Evolutionary conservation across 2,329 filamentous ascomycete species (phyloP).

Genomic region (Rhynchosporium secalis): DNA sequence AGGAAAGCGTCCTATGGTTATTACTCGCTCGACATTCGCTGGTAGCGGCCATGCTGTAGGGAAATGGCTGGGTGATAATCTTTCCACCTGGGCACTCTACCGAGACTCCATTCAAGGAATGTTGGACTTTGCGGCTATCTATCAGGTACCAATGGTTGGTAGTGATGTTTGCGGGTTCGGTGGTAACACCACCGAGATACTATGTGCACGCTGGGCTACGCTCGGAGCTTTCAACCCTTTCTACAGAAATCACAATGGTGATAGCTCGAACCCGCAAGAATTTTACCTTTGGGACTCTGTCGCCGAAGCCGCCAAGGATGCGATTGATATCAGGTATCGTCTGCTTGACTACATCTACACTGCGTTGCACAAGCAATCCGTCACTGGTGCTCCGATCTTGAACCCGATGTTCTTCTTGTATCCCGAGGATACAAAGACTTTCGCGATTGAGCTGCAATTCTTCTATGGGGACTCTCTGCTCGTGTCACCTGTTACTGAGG

Average conservation of each 20-base stretch:
- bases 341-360: conserved; percentile 83
- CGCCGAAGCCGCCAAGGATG: conserved; percentile 62
- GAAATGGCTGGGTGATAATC: conserved; percentile 62
- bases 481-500: conserved; percentile 51
- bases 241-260: conserved; percentile 71
- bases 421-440: conserved; percentile 50
- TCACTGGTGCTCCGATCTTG: conserved; percentile 64
- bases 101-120: conserved; percentile 58
- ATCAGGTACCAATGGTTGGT: conserved; percentile 68
- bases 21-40: conserved; percentile 75
- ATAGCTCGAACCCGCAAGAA: conserved; percentile 56
- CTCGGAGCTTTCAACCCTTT: conserved; percentile 74
- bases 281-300: conserved; percentile 70
- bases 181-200: conserved; percentile 62
- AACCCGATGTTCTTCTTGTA: conserved; percentile 74
- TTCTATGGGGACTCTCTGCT: conserved; percentile 52
- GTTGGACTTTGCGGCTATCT: conserved; percentile 62
- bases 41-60: conserved; percentile 66
- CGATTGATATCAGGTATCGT: conserved; percentile 71
- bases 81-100: conserved; percentile 59
- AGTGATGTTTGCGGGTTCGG: conserved; percentile 78
- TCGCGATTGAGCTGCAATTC: conserved; percentile 50
- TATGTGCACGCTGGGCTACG: conserved; percentile 75
- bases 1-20: conserved; percentile 63
- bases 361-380: conserved; percentile 58